Percentiles rank a stretch among this genome's conserved stretches.
phyloP scores from a whole-genome alignment of 140 eudicot species.

The Senecio squalidus region DNA sequence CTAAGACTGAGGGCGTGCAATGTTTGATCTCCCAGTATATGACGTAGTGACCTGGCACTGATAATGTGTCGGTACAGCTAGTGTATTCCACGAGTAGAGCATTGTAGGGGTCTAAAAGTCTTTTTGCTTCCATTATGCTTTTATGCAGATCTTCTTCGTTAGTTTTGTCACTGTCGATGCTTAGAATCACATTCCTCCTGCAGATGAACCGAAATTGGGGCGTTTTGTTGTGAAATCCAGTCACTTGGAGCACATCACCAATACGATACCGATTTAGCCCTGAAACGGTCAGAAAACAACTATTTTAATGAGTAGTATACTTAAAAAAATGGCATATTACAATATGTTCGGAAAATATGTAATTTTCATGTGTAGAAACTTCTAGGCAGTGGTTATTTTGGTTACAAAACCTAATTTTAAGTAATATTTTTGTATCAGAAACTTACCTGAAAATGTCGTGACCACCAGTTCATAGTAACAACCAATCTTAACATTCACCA shows the following conservation, averaged over 20 bases:
- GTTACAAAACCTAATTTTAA: no score
- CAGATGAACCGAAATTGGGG: slow-evolving; percentile 88
- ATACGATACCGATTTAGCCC: slow-evolving; percentile 76
- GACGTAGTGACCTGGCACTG: slow-evolving; percentile 87
- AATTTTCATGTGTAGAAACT: no score
- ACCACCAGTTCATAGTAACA: slow-evolving; percentile 74
- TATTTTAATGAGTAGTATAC: slow-evolving; percentile 5
- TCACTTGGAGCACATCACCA: slow-evolving; percentile 94
- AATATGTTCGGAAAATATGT: no score
- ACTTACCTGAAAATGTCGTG: slow-evolving; percentile 82
- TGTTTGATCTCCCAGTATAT: slow-evolving; percentile 71
- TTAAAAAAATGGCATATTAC: slow-evolving; percentile 10
- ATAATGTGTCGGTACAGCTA: slow-evolving; percentile 72
- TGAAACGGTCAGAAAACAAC: slow-evolving; percentile 17
- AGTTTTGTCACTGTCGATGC: slow-evolving; percentile 92
- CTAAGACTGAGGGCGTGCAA: slow-evolving; percentile 24
- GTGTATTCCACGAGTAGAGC: slow-evolving; percentile 82
- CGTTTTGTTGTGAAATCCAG: slow-evolving; percentile 67
- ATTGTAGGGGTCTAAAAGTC: slow-evolving; percentile 61
- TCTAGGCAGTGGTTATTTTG: no score
- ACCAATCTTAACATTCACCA: slow-evolving; percentile 55
- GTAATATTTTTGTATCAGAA: neutral
- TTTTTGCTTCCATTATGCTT: slow-evolving; percentile 64
- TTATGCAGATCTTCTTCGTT: slow-evolving; percentile 83
- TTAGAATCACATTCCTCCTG: slow-evolving; percentile 71